Base-by-base conservation (phyloP, 495 filamentous ascomycete genomes). In the Cercophora newfieldiana region DNA sequence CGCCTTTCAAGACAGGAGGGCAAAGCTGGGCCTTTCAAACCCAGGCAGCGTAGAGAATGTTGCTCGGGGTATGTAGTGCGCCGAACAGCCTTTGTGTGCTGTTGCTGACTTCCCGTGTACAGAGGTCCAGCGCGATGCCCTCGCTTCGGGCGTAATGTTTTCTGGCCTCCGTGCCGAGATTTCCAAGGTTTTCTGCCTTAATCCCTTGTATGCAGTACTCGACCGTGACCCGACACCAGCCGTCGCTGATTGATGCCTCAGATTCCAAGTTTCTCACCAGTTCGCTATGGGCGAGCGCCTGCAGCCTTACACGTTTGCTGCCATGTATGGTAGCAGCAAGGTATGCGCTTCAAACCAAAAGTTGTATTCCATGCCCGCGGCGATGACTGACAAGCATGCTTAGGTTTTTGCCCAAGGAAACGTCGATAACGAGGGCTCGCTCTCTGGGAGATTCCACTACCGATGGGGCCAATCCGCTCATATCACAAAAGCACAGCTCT, bases 351-450 rank as follows among this genome's bases (percentile, higher is more conserved):
- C n/a, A n/a, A n/a, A n/a, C n/a, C n/a, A n/a, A n/a, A n/a, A n/a
- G 33, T 19, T 16, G 12, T 48, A n/a, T 18, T 37, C 25, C 47
- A 3, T 25, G 29, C 7, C 22, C 30, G 22, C 58, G 18, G 21
- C 12, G 3, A 26, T 12, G 7, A 19, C 60, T 72, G 60, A 71
- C 54, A 18, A 21, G 21, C 44, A 7, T 22, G n/a, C n/a, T 48
- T 49, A 97, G 95, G 83, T 96, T 49, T 97, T 98, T 78, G 86
- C 96, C 75, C 96, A 99, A 88, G 95, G 91, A 63, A 97, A 90
- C 75, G 76, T 97, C 75, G 96, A 97, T 77, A 97, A 93, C 72
- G 91, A 94, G 68, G 91, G 93, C 30, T 81, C 87, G 59, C 85
- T 98, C 64, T 87, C 86, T 49, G 91, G 90, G 55, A 87, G 93